Evolutionary conservation across 139 green algal species (phyloP).

Genomic region (Dunaliella primolecta): DNA sequence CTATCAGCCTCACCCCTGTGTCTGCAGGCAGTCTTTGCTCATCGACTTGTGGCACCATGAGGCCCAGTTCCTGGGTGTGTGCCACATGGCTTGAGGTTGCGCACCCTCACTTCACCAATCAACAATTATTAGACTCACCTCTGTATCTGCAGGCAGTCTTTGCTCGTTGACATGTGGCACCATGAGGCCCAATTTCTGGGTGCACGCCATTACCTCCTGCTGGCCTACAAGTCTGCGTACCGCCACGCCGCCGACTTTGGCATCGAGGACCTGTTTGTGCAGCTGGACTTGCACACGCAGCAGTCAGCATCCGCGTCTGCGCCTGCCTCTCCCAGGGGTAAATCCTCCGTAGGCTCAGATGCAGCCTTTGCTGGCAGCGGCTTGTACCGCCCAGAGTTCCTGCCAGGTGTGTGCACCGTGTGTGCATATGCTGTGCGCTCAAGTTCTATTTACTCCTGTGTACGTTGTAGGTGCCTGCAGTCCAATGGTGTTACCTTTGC

Average conservation of each 20-base stretch:
- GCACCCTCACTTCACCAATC: no score
- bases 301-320: not conserved
- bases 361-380: not conserved
- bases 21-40: no score
- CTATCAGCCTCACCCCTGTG: not conserved
- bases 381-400: not conserved
- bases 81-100: no score
- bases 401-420: not conserved
- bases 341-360: not conserved
- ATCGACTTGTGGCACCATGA: constrained; percentile 41
- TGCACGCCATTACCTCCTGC: constrained; percentile 27
- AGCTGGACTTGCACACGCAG: not conserved
- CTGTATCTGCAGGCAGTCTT: not conserved
- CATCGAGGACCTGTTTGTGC: constrained; percentile 31
- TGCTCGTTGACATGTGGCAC: constrained; percentile 39
- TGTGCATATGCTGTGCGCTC: no score
- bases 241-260: constrained; percentile 33
- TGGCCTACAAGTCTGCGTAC: constrained; percentile 39
- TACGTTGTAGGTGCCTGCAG: no score
- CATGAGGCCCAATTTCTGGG: constrained; percentile 29
- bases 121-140: not conserved
- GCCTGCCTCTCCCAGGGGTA: not conserved
- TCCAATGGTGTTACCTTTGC: no score
- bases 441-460: no score
- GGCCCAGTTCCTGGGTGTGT: no score